Conservation (phyloP, 768 basidiomycete species). For the Hortiboletus campestris region DNA sequence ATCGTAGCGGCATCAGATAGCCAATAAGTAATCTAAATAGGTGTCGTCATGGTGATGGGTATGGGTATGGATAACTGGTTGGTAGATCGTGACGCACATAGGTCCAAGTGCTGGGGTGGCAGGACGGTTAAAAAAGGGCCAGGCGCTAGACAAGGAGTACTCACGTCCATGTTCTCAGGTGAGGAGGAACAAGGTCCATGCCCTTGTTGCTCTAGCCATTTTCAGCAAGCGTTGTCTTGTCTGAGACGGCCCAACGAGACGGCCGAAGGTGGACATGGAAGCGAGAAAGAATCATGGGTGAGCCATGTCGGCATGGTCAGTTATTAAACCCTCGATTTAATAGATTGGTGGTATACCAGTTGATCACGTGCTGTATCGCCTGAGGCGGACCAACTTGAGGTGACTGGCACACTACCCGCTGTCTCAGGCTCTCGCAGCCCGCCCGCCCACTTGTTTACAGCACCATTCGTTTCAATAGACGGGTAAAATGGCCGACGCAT, state of each 20-base stretch:
- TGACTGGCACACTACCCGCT: not conserved
- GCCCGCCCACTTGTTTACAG: not conserved
- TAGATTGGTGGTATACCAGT: slow-evolving; percentile 9
- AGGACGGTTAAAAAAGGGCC: not conserved
- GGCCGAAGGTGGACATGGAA: slow-evolving; percentile 21
- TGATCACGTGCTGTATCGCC: slow-evolving; percentile 26
- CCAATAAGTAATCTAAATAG: slow-evolving; percentile 23
- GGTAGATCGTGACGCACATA: slow-evolving; percentile 61
- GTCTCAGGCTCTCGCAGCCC: slow-evolving; percentile 3
- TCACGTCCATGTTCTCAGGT: slow-evolving; percentile 61
- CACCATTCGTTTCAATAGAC: not conserved
- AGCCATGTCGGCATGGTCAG: not conserved
- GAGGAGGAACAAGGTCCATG: slow-evolving; percentile 70
- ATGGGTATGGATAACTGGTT: slow-evolving; percentile 35
- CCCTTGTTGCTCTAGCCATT: slow-evolving; percentile 69
- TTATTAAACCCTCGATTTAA: not conserved
- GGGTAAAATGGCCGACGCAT: slow-evolving; percentile 56
- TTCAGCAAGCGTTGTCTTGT: slow-evolving; percentile 50
- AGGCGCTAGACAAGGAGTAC: not conserved
- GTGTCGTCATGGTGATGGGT: not conserved
- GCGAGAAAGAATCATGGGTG: slow-evolving; percentile 17
- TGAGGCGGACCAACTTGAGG: slow-evolving; percentile 14
- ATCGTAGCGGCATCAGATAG: slow-evolving; percentile 28
- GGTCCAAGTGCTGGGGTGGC: slow-evolving; percentile 47
- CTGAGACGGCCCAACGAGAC: slow-evolving; percentile 49